Evolutionary conservation across 169 alveolate genomes (phyloP).

Genomic region (Plasmodium coatneyi): DNA sequence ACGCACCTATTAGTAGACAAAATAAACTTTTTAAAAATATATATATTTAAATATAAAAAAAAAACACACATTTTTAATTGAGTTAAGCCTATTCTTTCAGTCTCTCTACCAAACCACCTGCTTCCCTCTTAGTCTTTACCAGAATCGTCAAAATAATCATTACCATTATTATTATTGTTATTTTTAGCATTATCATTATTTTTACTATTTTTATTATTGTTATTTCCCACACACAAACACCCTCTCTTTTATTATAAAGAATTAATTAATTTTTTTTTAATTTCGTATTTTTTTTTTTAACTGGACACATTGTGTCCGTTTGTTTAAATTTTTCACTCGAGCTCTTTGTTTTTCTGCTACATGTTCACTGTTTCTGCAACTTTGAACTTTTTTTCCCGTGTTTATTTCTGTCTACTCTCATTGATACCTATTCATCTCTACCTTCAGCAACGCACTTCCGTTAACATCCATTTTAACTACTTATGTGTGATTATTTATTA

Average conservation of each 20-base stretch:
- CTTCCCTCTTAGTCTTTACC: background rate
- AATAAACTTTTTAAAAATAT: background rate
- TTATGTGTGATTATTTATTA: background rate
- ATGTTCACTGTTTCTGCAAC: background rate
- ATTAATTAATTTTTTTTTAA: conserved; percentile 20
- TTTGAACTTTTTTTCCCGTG: background rate
- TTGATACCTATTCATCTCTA: background rate
- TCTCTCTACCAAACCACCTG: background rate
- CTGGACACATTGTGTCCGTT: background rate
- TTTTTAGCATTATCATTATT: background rate
- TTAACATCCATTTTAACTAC: background rate
- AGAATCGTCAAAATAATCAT: background rate
- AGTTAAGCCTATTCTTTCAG: background rate
- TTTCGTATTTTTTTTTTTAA: conserved; percentile 1
- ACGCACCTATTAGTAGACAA: background rate
- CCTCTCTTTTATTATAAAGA: conserved; percentile 10
- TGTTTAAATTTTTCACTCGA: background rate
- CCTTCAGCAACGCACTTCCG: background rate
- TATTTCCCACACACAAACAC: background rate
- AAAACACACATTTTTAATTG: background rate
- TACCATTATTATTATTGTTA: background rate
- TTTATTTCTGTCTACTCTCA: conserved; percentile 4
- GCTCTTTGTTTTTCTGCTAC: background rate
- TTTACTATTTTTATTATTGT: background rate
- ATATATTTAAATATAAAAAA: no score